Conservation (phyloP, 331 rosid species). For the Malus hybrid region DNA sequence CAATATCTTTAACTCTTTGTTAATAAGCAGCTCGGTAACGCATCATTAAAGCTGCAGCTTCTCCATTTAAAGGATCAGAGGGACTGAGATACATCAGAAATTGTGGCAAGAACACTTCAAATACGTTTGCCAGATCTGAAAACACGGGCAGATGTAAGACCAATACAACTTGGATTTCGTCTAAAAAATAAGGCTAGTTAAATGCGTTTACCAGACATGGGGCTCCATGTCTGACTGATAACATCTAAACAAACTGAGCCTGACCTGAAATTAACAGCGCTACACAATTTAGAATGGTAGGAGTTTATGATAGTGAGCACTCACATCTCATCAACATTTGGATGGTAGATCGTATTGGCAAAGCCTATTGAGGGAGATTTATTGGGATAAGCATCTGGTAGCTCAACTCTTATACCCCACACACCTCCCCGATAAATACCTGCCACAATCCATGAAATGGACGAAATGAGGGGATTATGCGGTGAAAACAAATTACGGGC, state of each 20-base stretch:
- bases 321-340: no score
- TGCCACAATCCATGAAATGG: slow-evolving; percentile 26
- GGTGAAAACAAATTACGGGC: neutral
- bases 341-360: slow-evolving; percentile 32
- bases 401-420: slow-evolving; percentile 90
- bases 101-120: slow-evolving; percentile 80
- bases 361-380: slow-evolving; percentile 96
- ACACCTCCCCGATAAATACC: slow-evolving; percentile 85
- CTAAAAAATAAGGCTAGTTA: neutral
- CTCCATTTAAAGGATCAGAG: slow-evolving; percentile 81
- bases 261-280: no score
- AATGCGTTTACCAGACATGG: slow-evolving; percentile 65
- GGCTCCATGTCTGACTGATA: slow-evolving; percentile 88
- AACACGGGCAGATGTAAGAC: neutral
- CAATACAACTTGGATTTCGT: slow-evolving; percentile 7
- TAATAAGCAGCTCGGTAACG: slow-evolving; percentile 62
- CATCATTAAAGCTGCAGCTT: slow-evolving; percentile 83
- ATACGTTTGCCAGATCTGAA: slow-evolving; percentile 81
- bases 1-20: slow-evolving; percentile 69
- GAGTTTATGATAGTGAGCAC: no score
- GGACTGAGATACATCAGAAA: slow-evolving; percentile 82
- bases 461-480: neutral
- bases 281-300: no score
- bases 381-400: slow-evolving; percentile 97
- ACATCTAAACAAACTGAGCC: slow-evolving; percentile 30